These are phyloP conservation scores for Termitomyces sp. DNA, from an alignment of 768 basidiomycete species.

Conservation along the genomic window DNA sequence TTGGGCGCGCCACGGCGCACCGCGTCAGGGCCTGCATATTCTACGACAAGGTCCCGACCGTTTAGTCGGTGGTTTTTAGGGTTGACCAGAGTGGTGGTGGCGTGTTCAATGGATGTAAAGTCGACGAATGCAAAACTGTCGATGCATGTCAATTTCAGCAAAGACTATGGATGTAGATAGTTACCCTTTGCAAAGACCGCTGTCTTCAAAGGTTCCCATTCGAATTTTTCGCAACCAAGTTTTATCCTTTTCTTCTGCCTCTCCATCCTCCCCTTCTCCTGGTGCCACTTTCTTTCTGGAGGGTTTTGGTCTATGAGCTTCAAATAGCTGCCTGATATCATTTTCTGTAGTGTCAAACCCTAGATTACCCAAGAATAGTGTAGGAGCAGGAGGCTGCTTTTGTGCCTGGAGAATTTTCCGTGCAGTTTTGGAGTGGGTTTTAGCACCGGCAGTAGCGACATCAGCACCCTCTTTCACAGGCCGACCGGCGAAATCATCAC, in stretches of 20 bases:
- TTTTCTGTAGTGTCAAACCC: conserved; percentile 85
- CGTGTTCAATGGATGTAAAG: conserved; percentile 72
- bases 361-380: conserved; percentile 91
- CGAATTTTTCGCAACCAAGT: conserved; percentile 76
- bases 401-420: conserved; percentile 74
- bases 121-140: conserved; percentile 91
- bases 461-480: conserved; percentile 44
- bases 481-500: conserved; percentile 68
- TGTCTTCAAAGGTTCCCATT: conserved; percentile 95
- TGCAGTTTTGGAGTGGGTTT: conserved; percentile 57
- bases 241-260: conserved; percentile 21
- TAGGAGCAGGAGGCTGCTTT: conserved; percentile 79
- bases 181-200: conserved; percentile 93
- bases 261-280: conserved; percentile 21
- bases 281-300: conserved; percentile 25
- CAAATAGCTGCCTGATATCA: conserved; percentile 67
- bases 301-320: conserved; percentile 49
- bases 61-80: conserved; percentile 79
- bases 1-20: conserved; percentile 74
- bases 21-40: conserved; percentile 86
- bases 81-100: conserved; percentile 79
- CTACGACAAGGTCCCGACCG: conserved; percentile 80
- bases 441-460: conserved; percentile 22
- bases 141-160: background rate
- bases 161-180: conserved; percentile 14